phyloP scores from a whole-genome alignment of 345 rosid species.

The Dipteronia sinensis region DNA sequence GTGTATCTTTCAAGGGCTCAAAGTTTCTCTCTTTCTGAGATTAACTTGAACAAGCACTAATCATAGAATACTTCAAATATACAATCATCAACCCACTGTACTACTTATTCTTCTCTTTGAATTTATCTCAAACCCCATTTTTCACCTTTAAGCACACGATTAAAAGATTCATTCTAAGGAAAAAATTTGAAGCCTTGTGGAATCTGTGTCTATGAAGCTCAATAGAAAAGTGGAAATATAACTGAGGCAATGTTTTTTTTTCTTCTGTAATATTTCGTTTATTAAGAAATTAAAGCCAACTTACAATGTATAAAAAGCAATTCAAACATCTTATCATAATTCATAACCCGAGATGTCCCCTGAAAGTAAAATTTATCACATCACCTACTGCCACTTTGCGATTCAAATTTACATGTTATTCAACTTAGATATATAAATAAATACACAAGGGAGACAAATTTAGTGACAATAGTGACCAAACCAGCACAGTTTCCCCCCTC shows the following conservation, averaged over 20 bases:
- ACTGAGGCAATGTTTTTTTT: background rate
- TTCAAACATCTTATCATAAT: background rate
- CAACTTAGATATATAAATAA: background rate
- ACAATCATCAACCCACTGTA: too few relatives aligned
- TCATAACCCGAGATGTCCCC: background rate
- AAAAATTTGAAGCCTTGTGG: background rate
- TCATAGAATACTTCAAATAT: too few relatives aligned
- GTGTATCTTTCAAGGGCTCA: too few relatives aligned
- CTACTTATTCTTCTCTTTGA: too few relatives aligned
- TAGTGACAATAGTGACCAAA: slow-evolving; percentile 70
- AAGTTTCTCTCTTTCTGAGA: too few relatives aligned
- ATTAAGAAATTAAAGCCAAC: background rate
- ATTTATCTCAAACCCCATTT: background rate
- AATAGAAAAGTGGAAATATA: background rate
- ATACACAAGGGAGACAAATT: slow-evolving; percentile 13
- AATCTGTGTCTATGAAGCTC: background rate
- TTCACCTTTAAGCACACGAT: background rate
- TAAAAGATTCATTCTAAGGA: too few relatives aligned
- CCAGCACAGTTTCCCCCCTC: slow-evolving; percentile 68
- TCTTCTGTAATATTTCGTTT: background rate
- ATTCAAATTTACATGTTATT: background rate
- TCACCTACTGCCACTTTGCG: background rate
- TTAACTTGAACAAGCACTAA: too few relatives aligned
- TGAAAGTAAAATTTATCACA: background rate
- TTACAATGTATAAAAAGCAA: background rate